Base-by-base conservation (phyloP, 2,329 filamentous ascomycete species). In the Rhytidhysteron rufulum region DNA sequence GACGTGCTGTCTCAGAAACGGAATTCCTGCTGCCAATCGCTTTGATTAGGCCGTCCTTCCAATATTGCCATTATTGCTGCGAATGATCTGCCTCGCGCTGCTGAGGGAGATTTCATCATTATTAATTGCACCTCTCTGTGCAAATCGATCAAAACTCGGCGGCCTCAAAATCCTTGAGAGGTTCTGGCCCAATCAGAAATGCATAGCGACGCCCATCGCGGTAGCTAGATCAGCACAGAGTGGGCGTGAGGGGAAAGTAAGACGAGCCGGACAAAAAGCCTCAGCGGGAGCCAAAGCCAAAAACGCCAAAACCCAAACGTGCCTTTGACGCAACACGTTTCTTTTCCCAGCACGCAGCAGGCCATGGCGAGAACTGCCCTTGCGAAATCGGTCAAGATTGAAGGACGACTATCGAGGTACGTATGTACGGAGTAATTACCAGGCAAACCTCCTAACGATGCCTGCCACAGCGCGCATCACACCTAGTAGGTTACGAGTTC, bases 321-420 rank as follows among this genome's bases (percentile, higher is more conserved):
- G 54, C 51, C n/a, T 51, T 51, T 54, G 56, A 50, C 45, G 52
- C 56, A 60, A 45, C 43, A 41, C 31, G 41, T 47, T 44, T 37
- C 40, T 37, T 48, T 55, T 37, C n/a, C n/a, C n/a, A 54, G 57
- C 49, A 53, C 49, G 48, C 41, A 34, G 43, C 57, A 62, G 54
- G 56, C 53, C 53, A 55, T 57, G 50, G 56, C 60, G 57, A 63
- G 45, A 31, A 22, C 24, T 32, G 41, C 47, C 40, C 46, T 37
- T 39, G 34, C 41, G 19, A 41, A 32, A 29, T 41, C 47, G 49
- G 48, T 48, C 50, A 44, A 39, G 39, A 31, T 54, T 45, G 49
- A 47, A 38, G 35, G 37, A 30, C 32, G 51, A 38, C 33, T 42
- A 48, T 48, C n/a, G n/a, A n/a, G n/a, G n/a, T n/a, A n/a, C n/a